Base-by-base conservation (phyloP, 2,329 filamentous ascomycete species). In the Neonectria magnoliae region DNA sequence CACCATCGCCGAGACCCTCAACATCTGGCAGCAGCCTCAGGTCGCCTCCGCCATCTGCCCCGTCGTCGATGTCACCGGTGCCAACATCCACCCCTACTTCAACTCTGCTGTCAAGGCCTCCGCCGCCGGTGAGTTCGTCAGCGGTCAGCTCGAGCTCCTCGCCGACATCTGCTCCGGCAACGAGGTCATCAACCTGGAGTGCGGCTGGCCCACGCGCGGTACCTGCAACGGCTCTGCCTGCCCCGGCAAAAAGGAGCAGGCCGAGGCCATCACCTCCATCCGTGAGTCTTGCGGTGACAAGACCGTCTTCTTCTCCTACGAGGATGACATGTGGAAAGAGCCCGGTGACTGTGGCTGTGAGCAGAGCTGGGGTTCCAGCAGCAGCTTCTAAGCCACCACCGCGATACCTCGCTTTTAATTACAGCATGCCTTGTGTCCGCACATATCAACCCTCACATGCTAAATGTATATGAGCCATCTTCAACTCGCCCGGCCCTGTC, bases 81-180 rank as follows among this genome's bases (percentile, higher is more conserved):
- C 89, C 81, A 97, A 98, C 87, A 89, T 97, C 75, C 94, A 98
- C 84, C 90, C 94, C 72, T 98, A 92, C 91, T 98, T 98, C 91
- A 97, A 97, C 85, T 77, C 88, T 50, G 82, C 86, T 63, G 86
- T 90, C 69, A 76, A 81, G 25, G 87, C 94, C 65, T 75, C 81
- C 4, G 76, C 86, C 55, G 94, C 94, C 60, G 95, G 95, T 77
- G 78, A 83, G 57, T 98, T 98, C 79, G 92, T 94, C 73, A 81
- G 85, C 70, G 77, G 84, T 73, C 90, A 97, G 86, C 87, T 97
- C 69, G 82, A 88, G 51, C 84, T 92, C 69, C 89, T 97, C 68
- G 82, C 88, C 77, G 78, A 79, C 50, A 82, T 93, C 73, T 98
- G 95, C 88, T 78, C 84, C 44, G 87, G 86, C 77, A 92, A 92